Evolutionary conservation across 208 protist genomes (phyloP).

Genomic region (Crithidia sp.): DNA sequence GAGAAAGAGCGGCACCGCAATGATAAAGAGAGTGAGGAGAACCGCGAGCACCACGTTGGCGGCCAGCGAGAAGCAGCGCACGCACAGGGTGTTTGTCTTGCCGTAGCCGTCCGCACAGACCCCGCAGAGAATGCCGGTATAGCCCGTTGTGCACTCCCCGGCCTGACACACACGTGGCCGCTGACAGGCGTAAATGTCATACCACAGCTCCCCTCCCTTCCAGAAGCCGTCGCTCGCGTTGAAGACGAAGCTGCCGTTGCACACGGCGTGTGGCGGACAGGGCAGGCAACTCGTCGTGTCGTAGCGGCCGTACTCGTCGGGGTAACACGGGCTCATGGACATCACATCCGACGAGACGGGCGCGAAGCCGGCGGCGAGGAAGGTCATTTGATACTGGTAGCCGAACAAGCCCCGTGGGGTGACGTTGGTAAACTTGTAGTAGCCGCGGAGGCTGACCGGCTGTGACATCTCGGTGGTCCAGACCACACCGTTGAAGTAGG

Average conservation of each 20-base stretch:
- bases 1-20: slow-evolving; percentile 23
- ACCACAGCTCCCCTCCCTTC: slow-evolving; percentile 40
- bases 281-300: slow-evolving; percentile 33
- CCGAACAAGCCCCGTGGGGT: slow-evolving; percentile 34
- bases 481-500: slow-evolving; percentile 30
- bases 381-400: slow-evolving; percentile 22
- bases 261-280: slow-evolving; percentile 38
- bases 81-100: slow-evolving; percentile 32
- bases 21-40: slow-evolving; percentile 23
- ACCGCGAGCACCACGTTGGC: slow-evolving; percentile 38
- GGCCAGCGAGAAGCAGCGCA: slow-evolving; percentile 32
- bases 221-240: slow-evolving; percentile 47
- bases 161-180: slow-evolving; percentile 25
- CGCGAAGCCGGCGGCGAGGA: slow-evolving; percentile 24
- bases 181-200: slow-evolving; percentile 39
- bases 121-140: slow-evolving; percentile 43
- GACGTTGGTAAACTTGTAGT: slow-evolving; percentile 36
- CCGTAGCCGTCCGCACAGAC: slow-evolving; percentile 43
- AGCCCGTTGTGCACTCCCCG: slow-evolving; percentile 34
- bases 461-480: slow-evolving; percentile 3
- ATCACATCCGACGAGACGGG: slow-evolving; percentile 28
- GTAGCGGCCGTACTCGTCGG: slow-evolving; percentile 42
- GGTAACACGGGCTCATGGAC: slow-evolving; percentile 25
- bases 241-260: slow-evolving; percentile 53
- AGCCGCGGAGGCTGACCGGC: slow-evolving; percentile 5